Base-by-base conservation (phyloP, 495 filamentous ascomycete species). In the Penicillium silybi region DNA sequence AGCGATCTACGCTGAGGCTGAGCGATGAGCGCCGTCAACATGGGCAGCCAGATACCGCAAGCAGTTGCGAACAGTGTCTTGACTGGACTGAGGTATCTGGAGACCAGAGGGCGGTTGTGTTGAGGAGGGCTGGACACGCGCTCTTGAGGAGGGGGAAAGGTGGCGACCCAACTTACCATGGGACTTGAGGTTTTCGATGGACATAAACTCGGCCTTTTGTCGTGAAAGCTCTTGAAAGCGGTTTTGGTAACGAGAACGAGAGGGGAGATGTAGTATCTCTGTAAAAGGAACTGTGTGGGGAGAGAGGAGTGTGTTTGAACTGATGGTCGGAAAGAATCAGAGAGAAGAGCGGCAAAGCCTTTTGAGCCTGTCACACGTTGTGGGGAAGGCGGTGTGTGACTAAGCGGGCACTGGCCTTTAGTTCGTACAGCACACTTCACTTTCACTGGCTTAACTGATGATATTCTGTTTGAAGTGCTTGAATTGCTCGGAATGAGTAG, bases 101-200 rank as follows among this genome's bases (percentile, higher is more conserved):
- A 13, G 37, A 11, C n/a, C 15, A 34, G 9, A 38, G 25, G 10
- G 15, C 20, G 16, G 20, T 44, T 16, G 18, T 27, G 52, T 35
- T n/a, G 53, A 27, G 8, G 48, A n/a, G 47, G 23, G 44, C 42
- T 47, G 25, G 38, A 50, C 48, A 50, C 46, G 49, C 59, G 51
- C 54, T 38, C 22, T 54, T 16, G n/a, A 19, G 52, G 18, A 45
- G 39, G 27, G 52, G 54, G 59, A 57, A 53, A 63, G 61, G 58
- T 70, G 67, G 62, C 57, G 57, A 59, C 48, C 48, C 48, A 42
- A 82, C 91, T 76, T 73, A 96, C 92, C 93, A 87, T 92, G 93
- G 84, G 90, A 87, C 85, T 95, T 96, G 78, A 97, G 89, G 84
- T 97, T 97, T 93, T 96, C 88, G 90, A 96, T 96, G 86, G 91